Percentiles rank a stretch among this genome's conserved stretches.
phyloP scores from a whole-genome alignment of 2,329 filamentous ascomycete genomes.

The Daldinia sp. region DNA sequence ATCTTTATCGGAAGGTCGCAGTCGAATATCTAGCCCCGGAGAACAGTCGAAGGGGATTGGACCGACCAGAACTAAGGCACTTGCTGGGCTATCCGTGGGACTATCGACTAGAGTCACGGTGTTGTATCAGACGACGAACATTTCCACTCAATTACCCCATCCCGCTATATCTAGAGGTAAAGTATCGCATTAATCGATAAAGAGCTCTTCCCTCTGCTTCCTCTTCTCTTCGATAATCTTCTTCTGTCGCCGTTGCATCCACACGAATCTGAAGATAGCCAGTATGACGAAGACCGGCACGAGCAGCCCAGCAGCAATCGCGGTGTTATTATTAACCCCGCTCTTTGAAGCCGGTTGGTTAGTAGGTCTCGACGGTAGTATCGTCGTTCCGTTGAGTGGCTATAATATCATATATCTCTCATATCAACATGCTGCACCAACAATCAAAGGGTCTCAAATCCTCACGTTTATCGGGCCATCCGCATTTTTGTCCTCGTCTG shows the following conservation, averaged over 20 bases:
- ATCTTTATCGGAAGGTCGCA: background rate
- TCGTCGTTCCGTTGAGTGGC: slow-evolving; percentile 28
- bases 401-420: slow-evolving; percentile 17
- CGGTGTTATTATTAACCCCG: slow-evolving; percentile 41
- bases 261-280: slow-evolving; percentile 41
- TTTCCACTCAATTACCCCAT: background rate
- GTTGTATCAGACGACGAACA: background rate
- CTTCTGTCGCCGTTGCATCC: slow-evolving; percentile 44
- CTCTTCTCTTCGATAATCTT: slow-evolving; percentile 41
- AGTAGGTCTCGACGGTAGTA: slow-evolving; percentile 34
- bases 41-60: too few species aligned
- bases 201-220: slow-evolving; percentile 44
- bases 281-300: slow-evolving; percentile 46
- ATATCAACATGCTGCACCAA: slow-evolving; percentile 5
- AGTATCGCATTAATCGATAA: slow-evolving; percentile 39
- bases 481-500: slow-evolving; percentile 2
- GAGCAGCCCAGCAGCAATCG: slow-evolving; percentile 46
- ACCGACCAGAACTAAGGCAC: background rate
- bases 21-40: background rate
- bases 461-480: slow-evolving; percentile 28
- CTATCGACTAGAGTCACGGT: background rate
- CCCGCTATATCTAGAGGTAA: background rate
- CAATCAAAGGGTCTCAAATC: background rate
- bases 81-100: background rate
- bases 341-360: slow-evolving; percentile 23